These are phyloP conservation scores for Diaporthe vexans DNA, from an alignment of 2,329 filamentous ascomycete genomes.

Conservation along the genomic window DNA sequence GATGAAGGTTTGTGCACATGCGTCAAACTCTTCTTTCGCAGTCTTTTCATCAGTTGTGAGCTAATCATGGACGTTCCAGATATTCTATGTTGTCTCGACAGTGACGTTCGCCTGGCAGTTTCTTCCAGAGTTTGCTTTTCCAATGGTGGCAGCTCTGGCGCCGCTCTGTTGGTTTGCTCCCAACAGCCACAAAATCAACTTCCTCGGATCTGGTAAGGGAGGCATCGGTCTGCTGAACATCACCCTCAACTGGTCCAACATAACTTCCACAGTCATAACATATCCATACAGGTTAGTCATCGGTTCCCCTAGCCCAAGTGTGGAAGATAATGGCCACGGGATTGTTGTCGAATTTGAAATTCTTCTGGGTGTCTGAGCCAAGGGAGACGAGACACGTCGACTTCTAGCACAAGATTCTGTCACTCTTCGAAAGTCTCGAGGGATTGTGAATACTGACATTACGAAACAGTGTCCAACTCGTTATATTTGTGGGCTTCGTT, in stretches of 20 bases:
- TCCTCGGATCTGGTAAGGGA: conserved; percentile 43
- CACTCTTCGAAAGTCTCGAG: not conserved
- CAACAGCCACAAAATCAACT: conserved; percentile 44
- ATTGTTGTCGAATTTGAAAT: not conserved
- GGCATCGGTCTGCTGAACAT: conserved; percentile 44
- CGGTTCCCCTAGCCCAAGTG: no score
- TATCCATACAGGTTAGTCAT: conserved; percentile 41
- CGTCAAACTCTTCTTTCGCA: no score
- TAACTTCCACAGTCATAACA: conserved; percentile 44
- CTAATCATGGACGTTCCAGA: not conserved
- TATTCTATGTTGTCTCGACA: conserved; percentile 41
- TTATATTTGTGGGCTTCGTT: conserved; percentile 43
- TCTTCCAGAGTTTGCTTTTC: conserved; percentile 43
- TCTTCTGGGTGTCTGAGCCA: not conserved
- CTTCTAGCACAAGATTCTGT: no score
- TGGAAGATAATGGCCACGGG: no score
- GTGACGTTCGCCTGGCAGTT: conserved; percentile 44
- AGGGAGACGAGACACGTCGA: no score
- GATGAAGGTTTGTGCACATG: conserved; percentile 31
- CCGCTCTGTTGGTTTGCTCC: conserved; percentile 45
- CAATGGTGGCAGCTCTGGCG: conserved; percentile 43
- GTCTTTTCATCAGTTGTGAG: not conserved
- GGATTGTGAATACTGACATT: not conserved
- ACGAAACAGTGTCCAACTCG: conserved; percentile 38
- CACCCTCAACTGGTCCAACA: conserved; percentile 45